Evolutionary conservation across 2,329 filamentous ascomycete species (phyloP).

Genomic region (Trematosphaeria pertusa): DNA sequence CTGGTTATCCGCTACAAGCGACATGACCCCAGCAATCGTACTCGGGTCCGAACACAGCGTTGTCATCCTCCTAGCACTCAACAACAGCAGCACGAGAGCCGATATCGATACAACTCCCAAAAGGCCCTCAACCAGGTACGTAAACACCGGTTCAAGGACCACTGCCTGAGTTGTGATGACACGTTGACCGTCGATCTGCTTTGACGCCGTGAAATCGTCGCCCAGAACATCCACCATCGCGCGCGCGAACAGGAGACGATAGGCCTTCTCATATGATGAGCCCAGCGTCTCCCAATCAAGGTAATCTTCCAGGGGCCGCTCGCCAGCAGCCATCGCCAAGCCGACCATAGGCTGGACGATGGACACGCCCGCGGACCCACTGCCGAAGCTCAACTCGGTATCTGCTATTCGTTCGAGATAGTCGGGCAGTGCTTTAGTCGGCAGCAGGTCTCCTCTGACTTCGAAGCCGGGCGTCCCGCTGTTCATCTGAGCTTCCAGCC

Average conservation of each 20-base stretch:
- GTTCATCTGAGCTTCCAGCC: conserved; percentile 44
- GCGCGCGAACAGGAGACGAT: conserved; percentile 52
- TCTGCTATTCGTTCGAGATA: conserved; percentile 16
- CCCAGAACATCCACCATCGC: conserved; percentile 42
- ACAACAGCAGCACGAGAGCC: conserved; percentile 27
- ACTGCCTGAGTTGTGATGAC: conserved; percentile 41
- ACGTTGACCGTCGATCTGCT: conserved; percentile 19
- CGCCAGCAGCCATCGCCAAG: conserved; percentile 44
- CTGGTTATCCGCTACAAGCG: conserved; percentile 33
- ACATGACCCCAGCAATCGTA: conserved; percentile 48
- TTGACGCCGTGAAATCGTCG: conserved; percentile 8
- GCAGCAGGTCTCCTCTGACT: conserved; percentile 17
- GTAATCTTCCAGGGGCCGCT: conserved; percentile 37
- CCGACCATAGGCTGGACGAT: conserved; percentile 40
- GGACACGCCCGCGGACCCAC: background rate
- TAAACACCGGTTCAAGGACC: conserved; percentile 47
- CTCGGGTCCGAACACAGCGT: conserved; percentile 43
- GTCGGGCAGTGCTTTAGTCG: conserved; percentile 8
- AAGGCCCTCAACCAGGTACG: conserved; percentile 46
- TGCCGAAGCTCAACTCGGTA: conserved; percentile 17
- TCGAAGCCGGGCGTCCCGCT: background rate
- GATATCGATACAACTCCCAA: conserved; percentile 34
- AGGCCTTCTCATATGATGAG: conserved; percentile 48
- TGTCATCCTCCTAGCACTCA: conserved; percentile 23
- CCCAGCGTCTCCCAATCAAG: conserved; percentile 42